Base-by-base conservation (phyloP, 176 grass and related monocot genomes). In the Stipa capillata region DNA sequence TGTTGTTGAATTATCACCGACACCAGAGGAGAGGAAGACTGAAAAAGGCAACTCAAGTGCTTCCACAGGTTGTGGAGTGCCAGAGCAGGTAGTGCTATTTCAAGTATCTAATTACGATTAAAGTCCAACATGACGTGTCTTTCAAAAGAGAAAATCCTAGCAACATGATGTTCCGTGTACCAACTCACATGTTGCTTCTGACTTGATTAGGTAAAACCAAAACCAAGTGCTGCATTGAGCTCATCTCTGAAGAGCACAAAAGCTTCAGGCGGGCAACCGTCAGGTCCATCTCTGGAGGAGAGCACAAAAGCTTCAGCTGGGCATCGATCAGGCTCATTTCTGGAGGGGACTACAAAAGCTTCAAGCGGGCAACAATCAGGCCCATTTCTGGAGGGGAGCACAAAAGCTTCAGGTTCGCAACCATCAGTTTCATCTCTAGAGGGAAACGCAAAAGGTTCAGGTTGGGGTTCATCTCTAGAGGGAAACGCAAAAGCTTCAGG, bases 151-250 rank as follows among this genome's bases (percentile, higher is more conserved):
- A 55, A n/a, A 57, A 77, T 68, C 60, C 34, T 85, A 65, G 20
- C 35, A 56, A 49, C 50, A 67, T 3, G 36, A 37, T 62, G 31
- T 72, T 64, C 33, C 28, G 65, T 72, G 24, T 78, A 52, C 25
- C 34, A 49, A 65, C 63, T 84, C 51, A 77, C 4, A 52, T 45
- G 31, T 49, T 52, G 40, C 17, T 69, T 86, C 44, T 28, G 44
- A 74, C 14, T 39, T 25, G 56, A 70, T 35, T 62, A 90, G 88
- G 84, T 75, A 69, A 90, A 72, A 85, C 29, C 41, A 72, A 81
- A 85, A 37, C 45, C 69, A 72, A 70, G 5, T 73, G 61, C 53
- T 83, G 25, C 59, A 13, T 78, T 44, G 15, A 21, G 57, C 42
- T 73, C 15, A 2, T 52, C 78, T 39, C 16, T 62, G 20, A 50